Evolutionary conservation across 1,284 basidiomycete species (phyloP), one percentile per base, ranked within the genome.

Genomic region (Moesziomyces parantarcticus): DNA sequence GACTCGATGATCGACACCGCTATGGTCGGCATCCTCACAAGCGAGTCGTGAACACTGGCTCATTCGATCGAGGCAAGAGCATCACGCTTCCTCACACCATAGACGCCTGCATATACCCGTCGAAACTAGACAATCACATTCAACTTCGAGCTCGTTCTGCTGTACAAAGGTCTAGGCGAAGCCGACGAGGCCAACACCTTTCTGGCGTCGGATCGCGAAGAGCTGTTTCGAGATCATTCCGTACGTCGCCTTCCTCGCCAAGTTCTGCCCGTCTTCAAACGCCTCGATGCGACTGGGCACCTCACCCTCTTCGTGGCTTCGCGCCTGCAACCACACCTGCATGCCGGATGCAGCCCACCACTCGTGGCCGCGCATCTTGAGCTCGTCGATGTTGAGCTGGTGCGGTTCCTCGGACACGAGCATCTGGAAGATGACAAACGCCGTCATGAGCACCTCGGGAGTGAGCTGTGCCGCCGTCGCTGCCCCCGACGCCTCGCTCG

Each of bases 1-100:
- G 95, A 98, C 64, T 91, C 91, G 75, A 95, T 98, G 91, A 87
- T 99, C 43, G 94, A 97, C 82, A 88, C 89, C 42, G 96, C 93
- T 83, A 86, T 97, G 63, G 90, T 98, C 48, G 96, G 96, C 16
- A 91, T 97, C 74, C 86, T 97, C 25, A 61, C 58, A 5, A 54
- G 46, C 54, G 64, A 73, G 48, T 50, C 57, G 13, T 58, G 49
- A 58, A 39, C 29, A 32, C 29, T 13, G 10, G 29, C 29, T 32
- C 29, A 32, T 13, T 11, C 29, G 13, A 11, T 4, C 29, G 10
- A 32, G 10, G 13, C 29, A 13, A 32, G 29, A 32, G 29, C 29
- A 32, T 20, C 47, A 36, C 34, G 22, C 21, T 52, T 60, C 45
- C 58, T 21, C 46, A 44, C 47, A 56, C 16, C 26, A 42, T 45